Evolutionary conservation across 2,329 filamentous ascomycete genomes (phyloP).

Genomic region (Trichoderma sp.): DNA sequence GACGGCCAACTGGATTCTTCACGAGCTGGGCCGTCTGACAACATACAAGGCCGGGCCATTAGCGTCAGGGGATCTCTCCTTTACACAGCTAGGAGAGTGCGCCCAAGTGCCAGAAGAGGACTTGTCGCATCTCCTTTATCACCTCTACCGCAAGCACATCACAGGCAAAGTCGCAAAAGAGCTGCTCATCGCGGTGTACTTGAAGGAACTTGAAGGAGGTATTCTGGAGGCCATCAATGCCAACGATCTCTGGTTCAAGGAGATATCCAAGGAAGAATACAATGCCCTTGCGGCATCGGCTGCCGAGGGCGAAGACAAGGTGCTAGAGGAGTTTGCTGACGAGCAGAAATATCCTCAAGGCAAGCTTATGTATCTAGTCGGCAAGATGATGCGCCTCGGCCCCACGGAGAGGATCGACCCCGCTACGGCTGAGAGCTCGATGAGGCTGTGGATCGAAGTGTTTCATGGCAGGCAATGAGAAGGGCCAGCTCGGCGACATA

Average conservation of each 20-base stretch:
- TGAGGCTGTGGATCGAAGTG: constrained; percentile 44
- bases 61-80: constrained; percentile 41
- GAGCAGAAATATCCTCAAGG: constrained; percentile 56
- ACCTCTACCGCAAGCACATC: constrained; percentile 54
- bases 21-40: constrained; percentile 73
- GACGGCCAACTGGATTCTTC: constrained; percentile 70
- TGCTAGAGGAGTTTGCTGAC: constrained; percentile 51
- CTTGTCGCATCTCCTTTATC: constrained; percentile 56
- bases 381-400: constrained; percentile 60
- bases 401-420: constrained; percentile 60
- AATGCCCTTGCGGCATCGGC: constrained; percentile 49
- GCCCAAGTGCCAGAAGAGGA: constrained; percentile 50
- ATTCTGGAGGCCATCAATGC: constrained; percentile 51
- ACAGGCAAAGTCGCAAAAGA: constrained; percentile 63
- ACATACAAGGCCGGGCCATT: constrained; percentile 50
- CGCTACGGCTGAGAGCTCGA: constrained; percentile 51
- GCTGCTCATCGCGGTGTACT: constrained; percentile 57
- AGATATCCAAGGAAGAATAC: constrained; percentile 55
- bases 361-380: constrained; percentile 64
- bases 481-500: no score
- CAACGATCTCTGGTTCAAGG: constrained; percentile 59
- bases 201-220: constrained; percentile 49
- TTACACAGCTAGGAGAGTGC: constrained; percentile 54
- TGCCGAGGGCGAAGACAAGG: constrained; percentile 51
- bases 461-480: constrained; percentile 16